phyloP scores from a whole-genome alignment of 352 stramenopile species.

The Globisporangium spiculum region DNA sequence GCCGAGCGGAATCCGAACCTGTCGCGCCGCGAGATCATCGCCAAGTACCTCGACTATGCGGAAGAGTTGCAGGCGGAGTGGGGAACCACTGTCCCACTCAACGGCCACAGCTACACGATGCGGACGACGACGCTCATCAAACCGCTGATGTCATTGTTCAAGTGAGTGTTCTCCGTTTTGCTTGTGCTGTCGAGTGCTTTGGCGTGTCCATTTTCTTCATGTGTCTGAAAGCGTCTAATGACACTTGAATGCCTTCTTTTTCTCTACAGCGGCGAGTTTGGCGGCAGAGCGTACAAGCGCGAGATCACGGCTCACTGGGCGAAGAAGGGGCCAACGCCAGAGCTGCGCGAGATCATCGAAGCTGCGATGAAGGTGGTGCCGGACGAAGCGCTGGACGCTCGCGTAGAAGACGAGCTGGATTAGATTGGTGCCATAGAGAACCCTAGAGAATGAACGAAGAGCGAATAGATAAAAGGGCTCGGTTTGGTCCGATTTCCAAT shows the following conservation, averaged over 20 bases:
- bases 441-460: constrained; percentile 7
- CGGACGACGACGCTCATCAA: constrained; percentile 78
- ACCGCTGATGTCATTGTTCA: constrained; percentile 74
- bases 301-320: constrained; percentile 67
- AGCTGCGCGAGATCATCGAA: constrained; percentile 76
- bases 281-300: constrained; percentile 81
- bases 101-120: constrained; percentile 65
- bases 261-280: constrained; percentile 55
- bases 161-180: constrained; percentile 33
- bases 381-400: constrained; percentile 66
- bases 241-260: background rate
- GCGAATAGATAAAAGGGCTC: constrained; percentile 9
- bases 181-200: background rate
- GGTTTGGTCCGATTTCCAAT: background rate
- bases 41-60: constrained; percentile 85
- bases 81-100: constrained; percentile 44
- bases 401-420: constrained; percentile 58
- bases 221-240: background rate
- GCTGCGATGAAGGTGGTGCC: constrained; percentile 63
- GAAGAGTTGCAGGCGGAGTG: constrained; percentile 74
- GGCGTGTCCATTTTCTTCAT: background rate
- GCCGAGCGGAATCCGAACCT: constrained; percentile 70
- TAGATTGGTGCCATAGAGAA: constrained; percentile 7
- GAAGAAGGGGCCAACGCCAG: constrained; percentile 54
- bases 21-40: constrained; percentile 82